These are phyloP conservation scores for Diaporthe vexans DNA, from an alignment of 2,329 filamentous ascomycete genomes.

Conservation along the genomic window DNA sequence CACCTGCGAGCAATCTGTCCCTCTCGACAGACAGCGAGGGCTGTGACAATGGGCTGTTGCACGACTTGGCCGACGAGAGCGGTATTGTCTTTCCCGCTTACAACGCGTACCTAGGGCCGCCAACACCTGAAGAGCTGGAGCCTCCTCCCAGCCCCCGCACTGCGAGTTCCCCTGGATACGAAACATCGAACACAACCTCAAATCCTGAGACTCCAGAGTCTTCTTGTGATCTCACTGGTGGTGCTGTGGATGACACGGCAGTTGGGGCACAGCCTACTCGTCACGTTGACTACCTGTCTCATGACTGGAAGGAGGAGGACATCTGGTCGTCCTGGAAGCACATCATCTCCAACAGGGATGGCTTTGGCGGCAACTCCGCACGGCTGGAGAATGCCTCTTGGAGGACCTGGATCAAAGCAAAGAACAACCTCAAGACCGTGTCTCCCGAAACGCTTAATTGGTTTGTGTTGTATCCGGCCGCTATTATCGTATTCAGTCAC, in stretches of 20 bases:
- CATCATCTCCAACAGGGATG: slow-evolving; percentile 82
- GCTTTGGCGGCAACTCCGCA: slow-evolving; percentile 81
- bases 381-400: slow-evolving; percentile 96
- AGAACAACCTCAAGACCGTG: slow-evolving; percentile 87
- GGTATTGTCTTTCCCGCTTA: slow-evolving; percentile 46
- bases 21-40: slow-evolving; percentile 63
- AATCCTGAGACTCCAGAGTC: slow-evolving; percentile 70
- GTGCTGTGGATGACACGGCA: slow-evolving; percentile 83
- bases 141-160: slow-evolving; percentile 65
- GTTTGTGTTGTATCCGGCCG: slow-evolving; percentile 63
- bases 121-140: slow-evolving; percentile 63
- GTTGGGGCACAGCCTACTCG: slow-evolving; percentile 81
- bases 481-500: neutral
- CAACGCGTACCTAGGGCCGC: slow-evolving; percentile 32
- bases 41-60: slow-evolving; percentile 60
- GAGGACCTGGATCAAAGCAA: slow-evolving; percentile 96
- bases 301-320: slow-evolving; percentile 95
- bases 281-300: slow-evolving; percentile 95
- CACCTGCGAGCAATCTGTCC: slow-evolving; percentile 74
- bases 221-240: slow-evolving; percentile 57
- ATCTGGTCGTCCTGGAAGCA: slow-evolving; percentile 98
- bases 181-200: slow-evolving; percentile 64
- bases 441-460: slow-evolving; percentile 95
- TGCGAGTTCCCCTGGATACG: slow-evolving; percentile 66
- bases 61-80: slow-evolving; percentile 59